phyloP scores from a whole-genome alignment of 2,329 filamentous ascomycete genomes.

The Microascus cirrosus region DNA sequence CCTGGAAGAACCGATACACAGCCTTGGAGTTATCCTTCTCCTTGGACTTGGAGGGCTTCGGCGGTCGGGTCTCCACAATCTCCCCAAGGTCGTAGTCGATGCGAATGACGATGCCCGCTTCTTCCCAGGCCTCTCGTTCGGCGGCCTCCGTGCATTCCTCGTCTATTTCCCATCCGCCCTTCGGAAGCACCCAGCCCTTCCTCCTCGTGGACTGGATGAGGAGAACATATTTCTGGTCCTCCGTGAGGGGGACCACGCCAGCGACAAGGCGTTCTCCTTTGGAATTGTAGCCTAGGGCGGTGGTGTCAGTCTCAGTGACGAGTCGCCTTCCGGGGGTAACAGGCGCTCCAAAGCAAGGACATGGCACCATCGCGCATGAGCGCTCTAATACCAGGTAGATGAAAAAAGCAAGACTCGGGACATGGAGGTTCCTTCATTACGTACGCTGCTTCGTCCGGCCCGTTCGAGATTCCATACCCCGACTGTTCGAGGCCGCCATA shows the following conservation, averaged over 20 bases:
- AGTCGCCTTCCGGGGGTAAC: not conserved
- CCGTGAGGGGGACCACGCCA: slow-evolving; percentile 80
- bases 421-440: slow-evolving; percentile 22
- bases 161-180: slow-evolving; percentile 95
- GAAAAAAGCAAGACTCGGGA: not conserved
- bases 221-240: slow-evolving; percentile 78
- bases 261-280: slow-evolving; percentile 92
- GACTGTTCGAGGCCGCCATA: slow-evolving; percentile 19
- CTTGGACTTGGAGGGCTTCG: slow-evolving; percentile 66
- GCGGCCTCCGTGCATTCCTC: slow-evolving; percentile 81
- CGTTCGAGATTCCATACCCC: slow-evolving; percentile 61
- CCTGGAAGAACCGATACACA: slow-evolving; percentile 75
- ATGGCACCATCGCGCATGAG: not conserved
- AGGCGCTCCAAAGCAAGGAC: not conserved
- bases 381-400: not conserved
- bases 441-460: slow-evolving; percentile 74
- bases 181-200: slow-evolving; percentile 92
- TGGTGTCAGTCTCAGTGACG: not conserved
- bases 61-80: slow-evolving; percentile 74
- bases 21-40: slow-evolving; percentile 51
- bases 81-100: slow-evolving; percentile 78
- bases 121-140: slow-evolving; percentile 90
- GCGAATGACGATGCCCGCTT: slow-evolving; percentile 81
- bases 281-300: slow-evolving; percentile 66
- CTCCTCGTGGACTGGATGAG: slow-evolving; percentile 87